These are phyloP conservation scores for Pleoardoris graminearum DNA, from an alignment of 2,329 filamentous ascomycete species.

Conservation along the genomic window DNA sequence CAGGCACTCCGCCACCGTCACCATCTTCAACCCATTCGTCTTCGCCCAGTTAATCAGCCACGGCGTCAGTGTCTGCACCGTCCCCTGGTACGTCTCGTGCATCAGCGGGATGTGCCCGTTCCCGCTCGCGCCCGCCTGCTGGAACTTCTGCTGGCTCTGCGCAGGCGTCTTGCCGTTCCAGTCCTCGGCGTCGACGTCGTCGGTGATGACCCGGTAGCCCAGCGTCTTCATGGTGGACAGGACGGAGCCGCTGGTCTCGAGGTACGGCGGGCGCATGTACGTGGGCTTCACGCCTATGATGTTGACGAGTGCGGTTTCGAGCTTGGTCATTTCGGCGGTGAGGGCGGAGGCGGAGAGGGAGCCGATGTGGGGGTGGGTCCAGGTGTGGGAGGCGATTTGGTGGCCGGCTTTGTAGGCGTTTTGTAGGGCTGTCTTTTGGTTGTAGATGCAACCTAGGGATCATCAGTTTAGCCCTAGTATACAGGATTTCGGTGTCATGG, in stretches of 20 bases:
- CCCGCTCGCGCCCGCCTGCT: slow-evolving; percentile 35
- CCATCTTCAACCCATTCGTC: slow-evolving; percentile 40
- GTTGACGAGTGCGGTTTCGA: slow-evolving; percentile 41
- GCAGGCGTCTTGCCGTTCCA: slow-evolving; percentile 39
- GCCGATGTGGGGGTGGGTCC: slow-evolving; percentile 40
- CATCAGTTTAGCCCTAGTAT: background rate
- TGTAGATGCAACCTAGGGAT: slow-evolving; percentile 40
- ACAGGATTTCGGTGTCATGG: too few species aligned
- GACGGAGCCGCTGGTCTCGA: slow-evolving; percentile 38
- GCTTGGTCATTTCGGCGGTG: slow-evolving; percentile 36
- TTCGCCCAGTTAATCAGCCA: slow-evolving; percentile 46
- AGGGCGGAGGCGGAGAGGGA: slow-evolving; percentile 34
- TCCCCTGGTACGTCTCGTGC: slow-evolving; percentile 42
- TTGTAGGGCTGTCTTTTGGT: slow-evolving; percentile 35
- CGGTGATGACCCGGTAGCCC: slow-evolving; percentile 42
- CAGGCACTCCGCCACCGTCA: slow-evolving; percentile 39
- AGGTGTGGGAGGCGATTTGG: slow-evolving; percentile 44
- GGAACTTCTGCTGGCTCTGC: slow-evolving; percentile 41
- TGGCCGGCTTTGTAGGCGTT: slow-evolving; percentile 40
- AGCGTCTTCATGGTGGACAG: slow-evolving; percentile 38
- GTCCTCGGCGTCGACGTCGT: slow-evolving; percentile 40
- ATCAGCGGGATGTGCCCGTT: slow-evolving; percentile 43
- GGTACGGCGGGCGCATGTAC: slow-evolving; percentile 45
- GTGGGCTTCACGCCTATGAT: slow-evolving; percentile 44
- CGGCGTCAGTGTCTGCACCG: slow-evolving; percentile 39